Evolutionary conservation across 768 basidiomycete genomes (phyloP).

Genomic region (Porpolomopsis calyptriformis): DNA sequence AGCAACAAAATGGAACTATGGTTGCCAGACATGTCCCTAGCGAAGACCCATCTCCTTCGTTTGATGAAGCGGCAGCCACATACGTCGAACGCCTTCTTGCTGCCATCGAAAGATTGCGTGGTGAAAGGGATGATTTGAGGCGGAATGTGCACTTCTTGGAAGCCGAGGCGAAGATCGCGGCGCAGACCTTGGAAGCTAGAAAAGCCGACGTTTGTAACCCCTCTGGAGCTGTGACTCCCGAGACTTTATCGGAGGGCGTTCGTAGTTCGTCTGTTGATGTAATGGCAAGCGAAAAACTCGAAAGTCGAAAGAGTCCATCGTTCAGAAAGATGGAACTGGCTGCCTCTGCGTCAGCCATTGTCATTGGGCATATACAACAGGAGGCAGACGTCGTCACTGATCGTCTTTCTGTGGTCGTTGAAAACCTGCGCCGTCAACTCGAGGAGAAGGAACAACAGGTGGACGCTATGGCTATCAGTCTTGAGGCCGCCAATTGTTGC

Average conservation of each 20-base stretch:
- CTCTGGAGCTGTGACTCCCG: neutral
- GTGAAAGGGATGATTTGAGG: slow-evolving; percentile 52
- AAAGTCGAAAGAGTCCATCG: neutral
- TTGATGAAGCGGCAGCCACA: slow-evolving; percentile 24
- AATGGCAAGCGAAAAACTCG: neutral
- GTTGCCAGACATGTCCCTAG: neutral
- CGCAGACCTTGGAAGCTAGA: slow-evolving; percentile 48
- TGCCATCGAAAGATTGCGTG: slow-evolving; percentile 57
- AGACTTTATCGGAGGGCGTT: too few relatives aligned
- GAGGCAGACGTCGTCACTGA: slow-evolving; percentile 16
- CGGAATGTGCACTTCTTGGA: slow-evolving; percentile 60
- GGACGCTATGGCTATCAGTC: slow-evolving; percentile 20
- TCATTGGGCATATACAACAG: slow-evolving; percentile 29
- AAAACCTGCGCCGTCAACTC: slow-evolving; percentile 9
- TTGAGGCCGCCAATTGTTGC: slow-evolving; percentile 23
- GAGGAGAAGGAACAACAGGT: slow-evolving; percentile 14
- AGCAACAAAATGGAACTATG: slow-evolving; percentile 8
- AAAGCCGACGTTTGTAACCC: slow-evolving; percentile 20
- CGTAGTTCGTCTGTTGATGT: too few relatives aligned
- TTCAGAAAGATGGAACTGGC: slow-evolving; percentile 25
- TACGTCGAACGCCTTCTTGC: slow-evolving; percentile 47
- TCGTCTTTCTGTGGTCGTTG: slow-evolving; percentile 4
- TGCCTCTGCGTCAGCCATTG: slow-evolving; percentile 26
- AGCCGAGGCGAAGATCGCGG: slow-evolving; percentile 52
- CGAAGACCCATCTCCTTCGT: slow-evolving; percentile 2